phyloP scores from a whole-genome alignment of 148 eudicot genomes.

The Camellia lanceoleosa region DNA sequence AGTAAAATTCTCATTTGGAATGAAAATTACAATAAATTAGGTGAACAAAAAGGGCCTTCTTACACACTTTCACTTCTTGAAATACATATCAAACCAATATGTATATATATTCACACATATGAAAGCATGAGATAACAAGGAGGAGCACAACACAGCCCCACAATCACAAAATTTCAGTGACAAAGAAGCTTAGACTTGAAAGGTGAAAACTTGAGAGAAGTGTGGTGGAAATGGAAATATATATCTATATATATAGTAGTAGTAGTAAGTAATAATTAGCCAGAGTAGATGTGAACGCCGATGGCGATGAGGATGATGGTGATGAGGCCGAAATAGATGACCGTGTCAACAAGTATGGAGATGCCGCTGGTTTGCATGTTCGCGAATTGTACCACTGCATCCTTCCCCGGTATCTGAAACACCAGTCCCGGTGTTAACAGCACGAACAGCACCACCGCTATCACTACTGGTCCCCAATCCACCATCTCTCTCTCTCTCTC shows the following conservation, averaged over 20 bases:
- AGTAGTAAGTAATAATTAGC: conserved; percentile 9
- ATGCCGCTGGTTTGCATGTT: conserved; percentile 44
- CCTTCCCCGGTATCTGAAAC: conserved; percentile 45
- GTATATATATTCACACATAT: too few relatives aligned
- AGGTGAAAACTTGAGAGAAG: not conserved
- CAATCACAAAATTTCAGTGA: too few relatives aligned
- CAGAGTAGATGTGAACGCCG: conserved; percentile 49
- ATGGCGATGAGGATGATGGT: conserved; percentile 15
- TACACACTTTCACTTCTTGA: too few relatives aligned
- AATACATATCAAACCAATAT: too few relatives aligned
- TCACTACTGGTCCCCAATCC: conserved; percentile 62
- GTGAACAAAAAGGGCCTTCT: too few relatives aligned
- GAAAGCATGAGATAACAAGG: too few relatives aligned
- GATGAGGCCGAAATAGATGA: conserved; percentile 44
- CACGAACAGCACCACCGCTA: conserved; percentile 47
- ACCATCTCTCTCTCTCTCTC: conserved; percentile 28
- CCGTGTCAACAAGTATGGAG: conserved; percentile 42
- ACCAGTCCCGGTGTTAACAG: conserved; percentile 49
- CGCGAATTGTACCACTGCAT: conserved; percentile 32
- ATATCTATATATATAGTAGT: too few relatives aligned
- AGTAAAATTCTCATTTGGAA: too few relatives aligned
- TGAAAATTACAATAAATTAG: too few relatives aligned
- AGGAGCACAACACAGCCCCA: too few relatives aligned
- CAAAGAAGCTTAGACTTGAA: not conserved
- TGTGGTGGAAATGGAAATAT: not conserved